A percentile compares a stretch with the other conserved stretches of the same genome.
phyloP scores from a whole-genome alignment of 2,329 filamentous ascomycete species.

The Curvularia sp. region DNA sequence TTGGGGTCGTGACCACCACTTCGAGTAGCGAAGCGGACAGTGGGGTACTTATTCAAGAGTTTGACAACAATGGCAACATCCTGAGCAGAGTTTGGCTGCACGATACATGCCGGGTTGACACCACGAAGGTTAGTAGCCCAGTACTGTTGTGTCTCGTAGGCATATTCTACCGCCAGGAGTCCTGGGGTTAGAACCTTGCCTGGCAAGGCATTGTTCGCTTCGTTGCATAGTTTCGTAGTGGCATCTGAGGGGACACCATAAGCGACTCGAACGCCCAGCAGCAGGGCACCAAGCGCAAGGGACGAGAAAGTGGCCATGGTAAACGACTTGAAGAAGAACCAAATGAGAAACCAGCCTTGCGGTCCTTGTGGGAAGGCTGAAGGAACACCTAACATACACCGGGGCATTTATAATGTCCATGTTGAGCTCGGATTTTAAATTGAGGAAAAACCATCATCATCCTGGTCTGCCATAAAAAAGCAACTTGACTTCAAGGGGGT shows the following conservation, averaged over 20 bases:
- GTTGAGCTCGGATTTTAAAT: not conserved
- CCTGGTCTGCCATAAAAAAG: not conserved
- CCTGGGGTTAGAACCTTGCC: slow-evolving; percentile 27
- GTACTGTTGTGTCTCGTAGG: slow-evolving; percentile 30
- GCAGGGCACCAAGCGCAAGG: slow-evolving; percentile 13
- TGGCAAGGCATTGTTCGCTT: slow-evolving; percentile 28
- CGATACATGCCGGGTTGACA: slow-evolving; percentile 35
- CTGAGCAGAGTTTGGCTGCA: slow-evolving; percentile 32
- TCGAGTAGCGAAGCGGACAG: slow-evolving; percentile 33
- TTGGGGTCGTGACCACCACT: slow-evolving; percentile 51
- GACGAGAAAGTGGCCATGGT: slow-evolving; percentile 13
- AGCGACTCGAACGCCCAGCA: slow-evolving; percentile 13
- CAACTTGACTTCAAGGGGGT: not conserved
- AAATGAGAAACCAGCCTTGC: not conserved
- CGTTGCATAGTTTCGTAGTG: slow-evolving; percentile 27
- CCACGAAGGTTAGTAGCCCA: slow-evolving; percentile 29
- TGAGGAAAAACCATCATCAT: not conserved
- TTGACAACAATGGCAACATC: slow-evolving; percentile 36
- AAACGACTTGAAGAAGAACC: not conserved
- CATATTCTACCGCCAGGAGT: slow-evolving; percentile 29
- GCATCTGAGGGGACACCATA: slow-evolving; percentile 24
- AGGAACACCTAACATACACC: not conserved
- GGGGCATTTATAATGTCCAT: not conserved
- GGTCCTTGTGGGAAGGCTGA: not conserved
- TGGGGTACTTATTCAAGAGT: slow-evolving; percentile 31